Conservation (phyloP, 1,139 yeast genomes). For the Yamadazyma aaseri region DNA sequence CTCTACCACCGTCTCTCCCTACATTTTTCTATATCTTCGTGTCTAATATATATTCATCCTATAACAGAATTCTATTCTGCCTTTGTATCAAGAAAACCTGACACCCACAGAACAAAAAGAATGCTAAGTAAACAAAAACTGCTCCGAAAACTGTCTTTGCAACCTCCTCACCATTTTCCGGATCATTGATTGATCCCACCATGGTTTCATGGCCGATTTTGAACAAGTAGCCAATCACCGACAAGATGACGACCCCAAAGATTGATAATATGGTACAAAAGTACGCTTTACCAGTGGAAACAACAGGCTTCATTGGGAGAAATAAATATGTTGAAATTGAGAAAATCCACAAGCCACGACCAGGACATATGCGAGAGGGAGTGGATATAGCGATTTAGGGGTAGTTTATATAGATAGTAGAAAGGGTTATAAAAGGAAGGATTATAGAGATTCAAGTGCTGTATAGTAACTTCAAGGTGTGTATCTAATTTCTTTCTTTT, state of each 20-base stretch:
- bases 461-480: too few relatives aligned
- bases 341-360: background rate
- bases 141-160: slow-evolving; percentile 90
- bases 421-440: too few relatives aligned
- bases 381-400: too few relatives aligned
- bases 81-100: slow-evolving; percentile 67
- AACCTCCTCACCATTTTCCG: slow-evolving; percentile 90
- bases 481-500: too few relatives aligned
- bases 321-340: background rate
- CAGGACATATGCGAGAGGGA: background rate
- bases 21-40: too few relatives aligned
- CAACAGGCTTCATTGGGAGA: slow-evolving; percentile 33
- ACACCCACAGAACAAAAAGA: slow-evolving; percentile 86
- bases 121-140: slow-evolving; percentile 74
- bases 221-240: slow-evolving; percentile 82
- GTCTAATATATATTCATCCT: slow-evolving; percentile 1
- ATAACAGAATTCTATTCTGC: slow-evolving; percentile 54
- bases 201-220: slow-evolving; percentile 80
- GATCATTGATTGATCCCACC: slow-evolving; percentile 90
- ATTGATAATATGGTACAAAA: slow-evolving; percentile 91
- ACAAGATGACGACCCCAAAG: slow-evolving; percentile 83
- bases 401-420: too few relatives aligned
- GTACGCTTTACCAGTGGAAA: slow-evolving; percentile 78
- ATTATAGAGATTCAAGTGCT: too few relatives aligned
- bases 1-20: too few relatives aligned